A percentile compares a stretch with the other conserved stretches of the same genome.
Conservation (phyloP, 176 grass and related monocot genomes). For the Pontederia paniculata region DNA sequence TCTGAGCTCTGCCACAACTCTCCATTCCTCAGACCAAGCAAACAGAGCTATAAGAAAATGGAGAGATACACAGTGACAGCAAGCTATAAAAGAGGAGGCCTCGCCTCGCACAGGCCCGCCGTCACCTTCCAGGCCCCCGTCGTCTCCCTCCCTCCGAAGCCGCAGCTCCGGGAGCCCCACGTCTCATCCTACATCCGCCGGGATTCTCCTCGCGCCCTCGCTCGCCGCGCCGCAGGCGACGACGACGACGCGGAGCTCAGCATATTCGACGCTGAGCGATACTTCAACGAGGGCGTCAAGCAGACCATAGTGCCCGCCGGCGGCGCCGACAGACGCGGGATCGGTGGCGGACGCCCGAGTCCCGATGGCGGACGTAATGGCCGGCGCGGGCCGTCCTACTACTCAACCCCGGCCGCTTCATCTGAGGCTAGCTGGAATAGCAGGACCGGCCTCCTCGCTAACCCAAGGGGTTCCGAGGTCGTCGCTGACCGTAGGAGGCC, state of each 20-base stretch:
- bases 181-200: constrained; percentile 10
- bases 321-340: neutral
- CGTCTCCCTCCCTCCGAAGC: constrained; percentile 20
- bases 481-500: constrained; percentile 8
- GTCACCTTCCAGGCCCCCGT: too few species aligned
- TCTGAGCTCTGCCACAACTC: too few species aligned
- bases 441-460: constrained; percentile 23
- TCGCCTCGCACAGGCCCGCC: too few species aligned
- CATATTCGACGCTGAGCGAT: constrained; percentile 38
- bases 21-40: too few species aligned
- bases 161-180: constrained; percentile 2
- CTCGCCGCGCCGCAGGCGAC: constrained; percentile 7
- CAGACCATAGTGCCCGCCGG: neutral
- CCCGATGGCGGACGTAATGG: too few species aligned
- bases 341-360: too few species aligned
- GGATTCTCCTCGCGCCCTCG: neutral
- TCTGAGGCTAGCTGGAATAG: constrained; percentile 38
- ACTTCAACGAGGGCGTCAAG: constrained; percentile 22
- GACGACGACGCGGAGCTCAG: constrained; percentile 26
- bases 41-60: too few species aligned
- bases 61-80: too few species aligned
- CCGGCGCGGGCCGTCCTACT: neutral
- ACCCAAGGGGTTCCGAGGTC: neutral
- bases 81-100: too few species aligned
- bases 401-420: constrained; percentile 13